Percentiles rank a stretch among this genome's conserved stretches.
These are phyloP conservation scores for Stevia rebaudiana DNA, from an alignment of 140 eudicot genomes.

Conservation along the genomic window DNA sequence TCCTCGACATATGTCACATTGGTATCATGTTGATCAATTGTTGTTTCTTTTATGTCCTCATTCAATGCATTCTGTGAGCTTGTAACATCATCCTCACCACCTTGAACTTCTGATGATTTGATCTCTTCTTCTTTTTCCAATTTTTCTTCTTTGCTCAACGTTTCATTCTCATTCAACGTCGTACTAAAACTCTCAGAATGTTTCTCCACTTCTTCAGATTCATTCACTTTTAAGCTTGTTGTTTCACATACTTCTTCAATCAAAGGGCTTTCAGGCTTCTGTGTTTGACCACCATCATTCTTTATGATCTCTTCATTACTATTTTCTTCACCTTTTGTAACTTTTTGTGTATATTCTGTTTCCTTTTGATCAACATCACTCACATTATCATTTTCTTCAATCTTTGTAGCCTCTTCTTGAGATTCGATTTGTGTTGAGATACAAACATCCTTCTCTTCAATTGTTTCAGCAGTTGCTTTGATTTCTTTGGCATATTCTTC, in stretches of 20 bases:
- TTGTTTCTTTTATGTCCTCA: slow-evolving; percentile 14
- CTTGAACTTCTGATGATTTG: background rate
- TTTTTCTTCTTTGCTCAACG: slow-evolving; percentile 9
- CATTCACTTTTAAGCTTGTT: slow-evolving; percentile 4
- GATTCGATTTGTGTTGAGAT: slow-evolving; percentile 18
- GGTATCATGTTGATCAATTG: slow-evolving; percentile 8
- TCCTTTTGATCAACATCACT: slow-evolving; percentile 7
- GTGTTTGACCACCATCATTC: slow-evolving; percentile 2
- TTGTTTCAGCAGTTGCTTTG: slow-evolving; percentile 17
- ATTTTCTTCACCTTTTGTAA: background rate
- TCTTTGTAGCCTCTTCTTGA: slow-evolving; percentile 16
- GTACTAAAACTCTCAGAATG: background rate
- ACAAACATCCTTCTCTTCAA: slow-evolving; percentile 18
- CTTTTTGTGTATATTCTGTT: background rate
- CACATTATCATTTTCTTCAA: slow-evolving; percentile 11
- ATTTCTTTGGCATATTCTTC: slow-evolving; percentile 12
- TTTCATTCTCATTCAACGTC: background rate
- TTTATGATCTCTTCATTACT: background rate
- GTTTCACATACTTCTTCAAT: slow-evolving; percentile 13
- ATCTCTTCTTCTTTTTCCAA: background rate
- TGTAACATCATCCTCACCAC: slow-evolving; percentile 1
- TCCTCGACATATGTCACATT: background rate
- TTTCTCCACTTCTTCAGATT: background rate
- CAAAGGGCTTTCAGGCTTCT: slow-evolving; percentile 11
- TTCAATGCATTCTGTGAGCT: background rate